Evolutionary conservation across 176 grass and related monocot species (phyloP).

Genomic region (Triticum turgidum): DNA sequence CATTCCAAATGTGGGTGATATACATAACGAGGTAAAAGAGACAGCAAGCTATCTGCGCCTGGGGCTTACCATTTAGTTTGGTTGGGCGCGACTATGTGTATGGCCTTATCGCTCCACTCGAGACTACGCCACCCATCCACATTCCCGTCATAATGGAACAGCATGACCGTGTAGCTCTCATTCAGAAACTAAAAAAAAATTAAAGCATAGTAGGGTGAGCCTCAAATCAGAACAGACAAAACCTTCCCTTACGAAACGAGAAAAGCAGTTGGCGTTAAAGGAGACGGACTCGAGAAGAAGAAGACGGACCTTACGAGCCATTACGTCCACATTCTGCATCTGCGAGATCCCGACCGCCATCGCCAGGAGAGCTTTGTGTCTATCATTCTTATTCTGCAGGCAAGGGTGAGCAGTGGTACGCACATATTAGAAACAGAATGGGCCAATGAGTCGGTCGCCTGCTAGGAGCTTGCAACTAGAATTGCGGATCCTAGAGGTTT

Average conservation of each 20-base stretch:
- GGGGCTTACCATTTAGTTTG: constrained; percentile 90
- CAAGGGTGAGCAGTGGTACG: not conserved
- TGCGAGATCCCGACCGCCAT: constrained; percentile 94
- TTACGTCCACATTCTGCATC: constrained; percentile 76
- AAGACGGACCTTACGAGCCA: constrained; percentile 67
- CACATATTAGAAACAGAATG: not conserved
- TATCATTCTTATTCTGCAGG: constrained; percentile 53
- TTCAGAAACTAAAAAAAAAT: constrained; percentile 60
- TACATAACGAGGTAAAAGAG: not conserved
- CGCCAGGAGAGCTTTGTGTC: constrained; percentile 65
- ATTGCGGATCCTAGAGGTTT: not conserved
- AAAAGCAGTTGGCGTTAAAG: not conserved
- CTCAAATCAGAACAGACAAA: not conserved
- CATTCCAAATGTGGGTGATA: not conserved
- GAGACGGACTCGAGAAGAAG: not conserved
- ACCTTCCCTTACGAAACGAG: not conserved
- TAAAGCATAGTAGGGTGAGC: constrained; percentile 13
- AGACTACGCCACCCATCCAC: constrained; percentile 87
- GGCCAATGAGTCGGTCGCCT: not conserved
- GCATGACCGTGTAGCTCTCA: constrained; percentile 79
- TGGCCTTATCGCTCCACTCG: constrained; percentile 76
- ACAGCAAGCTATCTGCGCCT: not conserved
- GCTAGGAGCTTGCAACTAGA: not conserved
- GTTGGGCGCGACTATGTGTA: constrained; percentile 85
- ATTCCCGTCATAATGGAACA: constrained; percentile 98